These are phyloP conservation scores for Saccharomycopsis javanensis DNA, from an alignment of 805 yeast species.

Conservation along the genomic window DNA sequence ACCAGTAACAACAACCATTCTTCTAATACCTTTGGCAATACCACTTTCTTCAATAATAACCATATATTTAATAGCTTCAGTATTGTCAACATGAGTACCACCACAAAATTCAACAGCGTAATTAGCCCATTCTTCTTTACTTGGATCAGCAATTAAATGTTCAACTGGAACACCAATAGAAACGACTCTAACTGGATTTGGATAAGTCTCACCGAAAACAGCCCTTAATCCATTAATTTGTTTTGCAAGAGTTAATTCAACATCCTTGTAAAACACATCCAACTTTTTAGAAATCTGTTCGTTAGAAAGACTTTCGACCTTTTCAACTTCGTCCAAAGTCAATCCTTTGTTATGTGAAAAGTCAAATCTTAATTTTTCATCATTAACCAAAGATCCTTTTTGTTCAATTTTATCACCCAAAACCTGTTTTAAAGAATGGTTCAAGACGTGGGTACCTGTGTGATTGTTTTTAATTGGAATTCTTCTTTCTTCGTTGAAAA, in stretches of 20 bases:
- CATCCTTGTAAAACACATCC: slow-evolving; percentile 75
- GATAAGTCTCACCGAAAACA: slow-evolving; percentile 97
- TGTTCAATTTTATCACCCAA: slow-evolving; percentile 87
- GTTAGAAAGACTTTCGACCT: slow-evolving; percentile 69
- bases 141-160: slow-evolving; percentile 63
- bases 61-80: slow-evolving; percentile 87
- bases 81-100: slow-evolving; percentile 92
- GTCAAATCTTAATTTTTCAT: slow-evolving; percentile 92
- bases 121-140: slow-evolving; percentile 62
- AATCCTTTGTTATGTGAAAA: slow-evolving; percentile 88
- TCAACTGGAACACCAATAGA: slow-evolving; percentile 89
- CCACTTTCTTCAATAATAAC: slow-evolving; percentile 91
- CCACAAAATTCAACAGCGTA: slow-evolving; percentile 95
- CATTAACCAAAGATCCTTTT: slow-evolving; percentile 93
- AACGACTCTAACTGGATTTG: slow-evolving; percentile 97
- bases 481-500: slow-evolving; percentile 88
- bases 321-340: slow-evolving; percentile 54
- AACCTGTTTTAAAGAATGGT: slow-evolving; percentile 77
- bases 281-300: slow-evolving; percentile 61
- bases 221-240: slow-evolving; percentile 84
- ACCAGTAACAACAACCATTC: slow-evolving; percentile 96
- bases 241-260: slow-evolving; percentile 62
- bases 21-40: slow-evolving; percentile 96
- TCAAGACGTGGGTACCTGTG: slow-evolving; percentile 94
- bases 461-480: slow-evolving; percentile 96